These are phyloP conservation scores for Staphylotrichum longicolle DNA, from an alignment of 495 filamentous ascomycete genomes.

Conservation along the genomic window DNA sequence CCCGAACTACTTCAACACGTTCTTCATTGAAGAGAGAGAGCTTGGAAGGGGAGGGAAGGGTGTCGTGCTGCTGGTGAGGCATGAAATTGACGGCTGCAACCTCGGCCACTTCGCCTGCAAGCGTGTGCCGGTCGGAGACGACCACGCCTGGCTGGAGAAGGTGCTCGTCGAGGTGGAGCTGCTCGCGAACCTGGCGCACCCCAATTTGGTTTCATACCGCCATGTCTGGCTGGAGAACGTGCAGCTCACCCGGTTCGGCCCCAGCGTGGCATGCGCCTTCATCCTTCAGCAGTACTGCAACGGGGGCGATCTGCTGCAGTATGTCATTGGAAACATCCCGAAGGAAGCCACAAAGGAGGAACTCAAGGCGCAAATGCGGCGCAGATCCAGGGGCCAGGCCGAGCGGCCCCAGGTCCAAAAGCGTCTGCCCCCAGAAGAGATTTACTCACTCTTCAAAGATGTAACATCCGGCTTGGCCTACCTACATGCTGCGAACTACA, in stretches of 20 bases:
- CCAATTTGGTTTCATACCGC: constrained; percentile 94
- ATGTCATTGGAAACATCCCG: constrained; percentile 70
- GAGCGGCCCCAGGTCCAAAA: constrained; percentile 55
- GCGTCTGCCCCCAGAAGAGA: constrained; percentile 76
- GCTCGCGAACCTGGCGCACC: constrained; percentile 84
- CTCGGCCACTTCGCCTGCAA: constrained; percentile 95
- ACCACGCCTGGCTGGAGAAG: constrained; percentile 94
- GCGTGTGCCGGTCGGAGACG: constrained; percentile 89
- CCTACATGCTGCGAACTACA: constrained; percentile 89
- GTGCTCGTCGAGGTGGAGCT: constrained; percentile 89
- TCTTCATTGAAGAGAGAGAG: constrained; percentile 83
- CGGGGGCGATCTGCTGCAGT: constrained; percentile 83
- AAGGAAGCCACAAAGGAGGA: constrained; percentile 66
- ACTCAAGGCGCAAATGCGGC: constrained; percentile 79
- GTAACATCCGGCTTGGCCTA: constrained; percentile 89
- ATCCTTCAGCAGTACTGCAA: constrained; percentile 99
- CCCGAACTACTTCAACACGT: constrained; percentile 83
- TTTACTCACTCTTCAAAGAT: constrained; percentile 95
- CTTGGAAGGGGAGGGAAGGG: constrained; percentile 91
- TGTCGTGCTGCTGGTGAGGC: constrained; percentile 85
- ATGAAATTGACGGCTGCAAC: constrained; percentile 81
- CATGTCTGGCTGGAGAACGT: constrained; percentile 96
- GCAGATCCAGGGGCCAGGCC: constrained; percentile 62
- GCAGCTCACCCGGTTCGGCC: constrained; percentile 77
- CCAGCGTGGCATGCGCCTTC: constrained; percentile 90